Percentiles rank a stretch among this genome's conserved stretches.
Conservation (phyloP, 345 rosid species). For the Salix koriyanagi region DNA sequence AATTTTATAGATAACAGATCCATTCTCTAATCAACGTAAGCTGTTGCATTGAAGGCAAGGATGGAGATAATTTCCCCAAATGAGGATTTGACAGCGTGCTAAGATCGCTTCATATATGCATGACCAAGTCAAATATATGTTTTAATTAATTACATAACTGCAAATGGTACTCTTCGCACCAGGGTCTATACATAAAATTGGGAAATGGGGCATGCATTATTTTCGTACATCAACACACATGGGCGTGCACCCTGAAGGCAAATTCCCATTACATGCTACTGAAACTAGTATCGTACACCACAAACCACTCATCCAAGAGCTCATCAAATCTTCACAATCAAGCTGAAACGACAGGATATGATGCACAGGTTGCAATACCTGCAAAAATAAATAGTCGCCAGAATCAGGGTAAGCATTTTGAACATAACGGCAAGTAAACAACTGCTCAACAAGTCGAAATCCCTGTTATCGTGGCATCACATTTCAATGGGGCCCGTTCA, state of each 20-base stretch:
- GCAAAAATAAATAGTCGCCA: slow-evolving; percentile 15
- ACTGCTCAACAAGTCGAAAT: neutral
- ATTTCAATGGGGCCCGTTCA: too few species aligned
- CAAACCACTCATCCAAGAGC: neutral
- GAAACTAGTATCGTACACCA: neutral
- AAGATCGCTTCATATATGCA: too few species aligned
- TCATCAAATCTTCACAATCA: neutral
- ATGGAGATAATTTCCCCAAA: too few species aligned
- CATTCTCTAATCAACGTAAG: too few species aligned
- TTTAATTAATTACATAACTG: too few species aligned
- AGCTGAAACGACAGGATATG: slow-evolving; percentile 67
- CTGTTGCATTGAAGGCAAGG: too few species aligned
- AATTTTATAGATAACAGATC: too few species aligned
- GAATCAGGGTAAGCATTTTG: neutral
- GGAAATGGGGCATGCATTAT: too few species aligned
- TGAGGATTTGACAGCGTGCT: too few species aligned
- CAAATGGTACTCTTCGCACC: too few species aligned
- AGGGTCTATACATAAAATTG: too few species aligned
- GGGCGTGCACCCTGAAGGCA: neutral
- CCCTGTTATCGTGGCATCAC: neutral
- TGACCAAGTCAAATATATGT: too few species aligned
- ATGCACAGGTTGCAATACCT: slow-evolving; percentile 95
- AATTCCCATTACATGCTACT: neutral
- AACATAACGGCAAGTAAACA: neutral
- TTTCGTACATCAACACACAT: neutral